These are phyloP conservation scores for Geotrichum fermentans DNA, from an alignment of 1,139 yeast species.

Conservation along the genomic window DNA sequence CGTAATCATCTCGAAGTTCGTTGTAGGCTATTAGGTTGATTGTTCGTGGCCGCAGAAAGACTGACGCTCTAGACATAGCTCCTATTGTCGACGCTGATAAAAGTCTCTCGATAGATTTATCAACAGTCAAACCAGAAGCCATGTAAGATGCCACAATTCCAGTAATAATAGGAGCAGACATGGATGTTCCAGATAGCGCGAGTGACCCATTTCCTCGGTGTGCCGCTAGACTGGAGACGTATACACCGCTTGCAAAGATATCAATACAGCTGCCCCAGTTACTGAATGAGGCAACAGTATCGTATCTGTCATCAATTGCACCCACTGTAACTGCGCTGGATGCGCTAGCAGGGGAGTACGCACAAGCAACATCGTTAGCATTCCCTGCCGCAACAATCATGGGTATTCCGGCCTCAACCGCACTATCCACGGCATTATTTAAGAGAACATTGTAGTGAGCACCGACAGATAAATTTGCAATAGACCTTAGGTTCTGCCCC, in stretches of 20 bases:
- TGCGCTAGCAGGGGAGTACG: conserved; percentile 77
- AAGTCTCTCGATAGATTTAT: conserved; percentile 29
- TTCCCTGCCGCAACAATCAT: conserved; percentile 91
- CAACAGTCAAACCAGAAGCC: conserved; percentile 49
- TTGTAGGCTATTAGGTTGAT: conserved; percentile 43
- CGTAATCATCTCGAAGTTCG: no score
- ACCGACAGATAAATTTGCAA: conserved; percentile 77
- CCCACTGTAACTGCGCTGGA: conserved; percentile 75
- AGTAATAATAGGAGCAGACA: conserved; percentile 81
- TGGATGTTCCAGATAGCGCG: conserved; percentile 76
- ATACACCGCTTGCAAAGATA: conserved; percentile 77
- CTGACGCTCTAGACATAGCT: conserved; percentile 37
- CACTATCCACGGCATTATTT: conserved; percentile 72
- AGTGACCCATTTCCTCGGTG: conserved; percentile 28
- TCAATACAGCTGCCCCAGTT: conserved; percentile 91
- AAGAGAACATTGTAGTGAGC: conserved; percentile 61
- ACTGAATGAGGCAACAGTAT: conserved; percentile 67
- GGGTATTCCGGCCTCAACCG: conserved; percentile 64
- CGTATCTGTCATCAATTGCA: conserved; percentile 73
- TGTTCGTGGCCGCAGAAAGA: conserved; percentile 43
- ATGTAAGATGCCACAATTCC: conserved; percentile 66
- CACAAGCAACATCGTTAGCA: conserved; percentile 70
- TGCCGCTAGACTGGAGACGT: conserved; percentile 41
- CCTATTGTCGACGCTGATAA: conserved; percentile 35
- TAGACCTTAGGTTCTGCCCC: conserved; percentile 48